Percentiles rank a stretch among this genome's conserved stretches.
These are phyloP conservation scores for Cercospora berteroae DNA, from an alignment of 2,329 filamentous ascomycete genomes.

Conservation along the genomic window DNA sequence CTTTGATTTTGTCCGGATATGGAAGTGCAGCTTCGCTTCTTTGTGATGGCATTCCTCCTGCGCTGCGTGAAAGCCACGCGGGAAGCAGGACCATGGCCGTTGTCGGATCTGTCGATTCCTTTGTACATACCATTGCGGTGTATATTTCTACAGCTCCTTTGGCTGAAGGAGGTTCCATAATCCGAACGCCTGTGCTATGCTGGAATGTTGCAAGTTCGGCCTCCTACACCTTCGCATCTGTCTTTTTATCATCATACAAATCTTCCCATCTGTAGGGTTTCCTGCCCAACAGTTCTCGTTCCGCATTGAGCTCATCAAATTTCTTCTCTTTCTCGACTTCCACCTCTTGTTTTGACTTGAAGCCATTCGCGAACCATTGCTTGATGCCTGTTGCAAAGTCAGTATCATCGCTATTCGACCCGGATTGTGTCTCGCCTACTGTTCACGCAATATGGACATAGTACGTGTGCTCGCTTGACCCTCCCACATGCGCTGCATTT, in stretches of 20 bases:
- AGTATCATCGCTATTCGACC: neutral
- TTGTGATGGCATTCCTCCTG: neutral
- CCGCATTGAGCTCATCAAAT: conserved; percentile 30
- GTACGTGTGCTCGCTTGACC: conserved; percentile 79
- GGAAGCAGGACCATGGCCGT: neutral
- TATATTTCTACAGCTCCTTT: conserved; percentile 1
- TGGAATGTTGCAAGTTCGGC: neutral
- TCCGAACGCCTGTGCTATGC: conserved; percentile 4
- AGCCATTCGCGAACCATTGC: conserved; percentile 39
- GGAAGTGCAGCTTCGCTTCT: conserved; percentile 1
- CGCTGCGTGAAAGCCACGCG: neutral
- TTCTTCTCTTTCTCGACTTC: conserved; percentile 24
- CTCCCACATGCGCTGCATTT: conserved; percentile 87
- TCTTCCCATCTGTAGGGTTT: conserved; percentile 27
- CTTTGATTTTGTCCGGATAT: neutral
- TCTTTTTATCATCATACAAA: conserved; percentile 27
- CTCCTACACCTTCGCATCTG: conserved; percentile 15
- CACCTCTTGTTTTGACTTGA: conserved; percentile 32
- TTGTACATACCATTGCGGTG: conserved; percentile 9
- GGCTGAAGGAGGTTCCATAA: neutral
- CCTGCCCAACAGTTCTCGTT: conserved; percentile 27
- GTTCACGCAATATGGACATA: conserved; percentile 83
- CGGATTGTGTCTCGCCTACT: conserved; percentile 55
- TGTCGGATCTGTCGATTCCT: neutral
- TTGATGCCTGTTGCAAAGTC: conserved; percentile 32